Conservation (phyloP, 371 early-diverging fungal genomes). For the Rhizomucor pusillus region DNA sequence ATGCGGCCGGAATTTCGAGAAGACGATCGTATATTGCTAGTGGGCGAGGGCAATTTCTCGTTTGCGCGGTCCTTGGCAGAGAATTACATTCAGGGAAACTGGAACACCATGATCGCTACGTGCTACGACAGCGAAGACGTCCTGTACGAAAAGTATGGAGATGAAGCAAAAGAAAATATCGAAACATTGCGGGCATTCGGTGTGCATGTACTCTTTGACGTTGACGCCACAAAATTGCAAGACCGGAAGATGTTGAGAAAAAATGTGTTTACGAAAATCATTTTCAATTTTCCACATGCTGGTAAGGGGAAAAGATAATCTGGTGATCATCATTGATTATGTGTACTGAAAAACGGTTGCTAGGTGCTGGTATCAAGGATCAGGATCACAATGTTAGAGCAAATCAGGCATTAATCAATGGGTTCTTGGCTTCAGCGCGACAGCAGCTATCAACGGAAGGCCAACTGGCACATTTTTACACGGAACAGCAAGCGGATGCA, state of each 20-base stretch:
- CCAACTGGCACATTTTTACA: constrained; percentile 2
- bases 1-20: constrained; percentile 40
- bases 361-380: constrained; percentile 90
- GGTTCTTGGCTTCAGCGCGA: constrained; percentile 69
- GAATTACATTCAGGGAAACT: constrained; percentile 45
- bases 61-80: constrained; percentile 73
- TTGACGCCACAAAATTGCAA: constrained; percentile 79
- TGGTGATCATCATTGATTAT: no score
- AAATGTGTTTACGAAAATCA: constrained; percentile 70
- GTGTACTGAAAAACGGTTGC: no score
- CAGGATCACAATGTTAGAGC: constrained; percentile 80
- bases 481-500: background rate
- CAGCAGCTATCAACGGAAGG: constrained; percentile 42
- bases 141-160: constrained; percentile 73
- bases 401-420: constrained; percentile 77
- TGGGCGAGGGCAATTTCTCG: constrained; percentile 89
- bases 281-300: constrained; percentile 96
- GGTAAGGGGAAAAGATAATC: constrained; percentile 50
- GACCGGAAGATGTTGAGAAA: constrained; percentile 56
- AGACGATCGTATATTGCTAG: constrained; percentile 55
- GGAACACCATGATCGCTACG: constrained; percentile 68
- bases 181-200: constrained; percentile 55
- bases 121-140: constrained; percentile 71
- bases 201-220: constrained; percentile 68
- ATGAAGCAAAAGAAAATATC: constrained; percentile 66